Evolutionary conservation across 169 alveolate genomes (phyloP).

Genomic region (Plasmodium billcollinsi): DNA sequence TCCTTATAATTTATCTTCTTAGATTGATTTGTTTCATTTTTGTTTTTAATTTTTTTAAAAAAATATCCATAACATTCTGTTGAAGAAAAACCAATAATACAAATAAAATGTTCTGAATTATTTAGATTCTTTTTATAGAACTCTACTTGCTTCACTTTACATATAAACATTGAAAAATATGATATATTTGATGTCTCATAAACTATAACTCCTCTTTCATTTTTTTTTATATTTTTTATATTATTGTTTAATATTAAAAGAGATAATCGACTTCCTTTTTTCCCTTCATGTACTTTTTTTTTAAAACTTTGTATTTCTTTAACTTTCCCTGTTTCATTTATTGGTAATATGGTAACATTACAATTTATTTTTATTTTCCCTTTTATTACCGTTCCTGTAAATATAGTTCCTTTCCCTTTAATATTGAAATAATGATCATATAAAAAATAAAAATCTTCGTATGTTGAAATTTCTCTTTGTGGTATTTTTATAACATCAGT

Average conservation of each 20-base stretch:
- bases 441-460: conserved; percentile 84
- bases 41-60: conserved; percentile 13
- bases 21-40: not conserved
- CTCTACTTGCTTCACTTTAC: conserved; percentile 39
- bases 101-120: conserved; percentile 26
- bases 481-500: conserved; percentile 79
- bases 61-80: conserved; percentile 59
- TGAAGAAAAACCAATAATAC: conserved; percentile 71
- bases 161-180: conserved; percentile 40
- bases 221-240: conserved; percentile 16
- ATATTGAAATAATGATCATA: conserved; percentile 93
- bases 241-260: conserved; percentile 35
- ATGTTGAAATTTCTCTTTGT: conserved; percentile 45
- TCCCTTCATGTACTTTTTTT: conserved; percentile 30
- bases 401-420: conserved; percentile 91
- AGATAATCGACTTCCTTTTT: conserved; percentile 45
- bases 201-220: conserved; percentile 60
- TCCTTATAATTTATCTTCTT: not conserved
- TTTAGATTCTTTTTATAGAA: conserved; percentile 34
- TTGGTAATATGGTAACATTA: conserved; percentile 10
- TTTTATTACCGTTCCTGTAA: conserved; percentile 91
- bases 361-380: conserved; percentile 78
- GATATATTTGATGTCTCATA: conserved; percentile 13
- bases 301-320: conserved; percentile 74
- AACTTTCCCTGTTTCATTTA: conserved; percentile 41